Evolutionary conservation across 768 basidiomycete genomes (phyloP), one percentile per base, ranked within the genome.

Genomic region (Sarcodon aspratus): DNA sequence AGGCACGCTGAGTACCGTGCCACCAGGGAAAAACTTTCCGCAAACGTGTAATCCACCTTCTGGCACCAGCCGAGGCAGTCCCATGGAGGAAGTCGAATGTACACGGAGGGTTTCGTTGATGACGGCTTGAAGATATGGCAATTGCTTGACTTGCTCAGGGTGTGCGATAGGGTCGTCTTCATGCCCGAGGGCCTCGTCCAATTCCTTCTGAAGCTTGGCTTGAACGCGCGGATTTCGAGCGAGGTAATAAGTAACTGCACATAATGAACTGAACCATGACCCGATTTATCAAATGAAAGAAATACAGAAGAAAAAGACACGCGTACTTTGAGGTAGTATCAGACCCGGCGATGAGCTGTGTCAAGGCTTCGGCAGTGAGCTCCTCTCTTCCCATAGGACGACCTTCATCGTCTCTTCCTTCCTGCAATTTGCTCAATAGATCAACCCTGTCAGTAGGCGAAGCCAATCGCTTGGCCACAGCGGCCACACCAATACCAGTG

Each of bases 301-400:
- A 36, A 35, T 38, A n/a, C 12, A 59, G 27, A 37, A 32, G 54
- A 32, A 15, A 9, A 33, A 43, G 21, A 50, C 81, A 52, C 55
- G 21, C 21, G 21, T 27, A 89, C 87, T 95, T 96, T 43, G 91
- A 92, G 0, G 93, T 95, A 1, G 92, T 96, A 58, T 96, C 92
- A 3, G 84, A 86, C 1, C 91, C 91, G 6, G 89, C 89, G 54
- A 93, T 91, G 13, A 93, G 73, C 44, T 91, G 78, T 1, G 90
- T 91, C 15, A 88, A 64, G 42, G 85, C 84, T 67, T 96, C 93
- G 0, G 91, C 91, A 1, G 90, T 95, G 49, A 96, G 66, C 60
- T 95, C 93, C 55, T 79, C 79, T 27, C 73, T 71, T 0, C 84
- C 80, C 84, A 96, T 83, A 1, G 73, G 79, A 3, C 89, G 78